Base-by-base conservation (phyloP, 805 yeast genomes). In the Yamadazyma philogaea region DNA sequence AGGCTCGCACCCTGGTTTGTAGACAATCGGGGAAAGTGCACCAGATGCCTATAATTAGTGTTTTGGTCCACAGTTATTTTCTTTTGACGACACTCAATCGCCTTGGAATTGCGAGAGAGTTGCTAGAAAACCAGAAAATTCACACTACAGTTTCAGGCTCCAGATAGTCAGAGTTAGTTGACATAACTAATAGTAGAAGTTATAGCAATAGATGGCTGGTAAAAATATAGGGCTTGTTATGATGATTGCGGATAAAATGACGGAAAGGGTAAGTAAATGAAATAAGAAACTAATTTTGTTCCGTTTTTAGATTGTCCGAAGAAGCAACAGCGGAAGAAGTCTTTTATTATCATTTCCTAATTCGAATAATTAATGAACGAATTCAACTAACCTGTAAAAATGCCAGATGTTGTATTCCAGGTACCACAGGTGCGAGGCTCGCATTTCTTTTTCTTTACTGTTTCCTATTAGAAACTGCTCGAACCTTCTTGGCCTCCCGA, bases 351-450 rank as follows among this genome's bases (percentile, higher is more conserved):
- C n/a, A 4, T 39, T 43, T 22, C 44, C 38, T 34, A 34, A 34
- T 15, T 38, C 19, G 44, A 39, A 24, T 34, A 41, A 37, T 37
- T 41, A 44, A 41, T 31, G 24, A 37, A 30, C 47, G 33, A 30
- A 27, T 21, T 21, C 26, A 30, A 22, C 38, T 14, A 41, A 30
- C 36, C 40, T 34, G 39, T 22, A 34, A 34, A 34, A 20, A 24
- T 37, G 34, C 28, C 34, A 20, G 34, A 30, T 20, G 39, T 8
- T 8, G 30, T 22, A 19, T 11, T 26, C 33, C 30, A 15, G 38
- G 12, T 34, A 24, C 10, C 10, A 12, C 3, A 12, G 30, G 38
- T 17, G 19, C 12, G 38, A 24, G 39, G 31, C 39, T 24, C 24
- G 27, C 14, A n/a, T 26, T 36, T 36, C 38, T 34, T 34, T 34